Conservation (phyloP, 2,329 filamentous ascomycete genomes). For the Talaromyces sp. region DNA sequence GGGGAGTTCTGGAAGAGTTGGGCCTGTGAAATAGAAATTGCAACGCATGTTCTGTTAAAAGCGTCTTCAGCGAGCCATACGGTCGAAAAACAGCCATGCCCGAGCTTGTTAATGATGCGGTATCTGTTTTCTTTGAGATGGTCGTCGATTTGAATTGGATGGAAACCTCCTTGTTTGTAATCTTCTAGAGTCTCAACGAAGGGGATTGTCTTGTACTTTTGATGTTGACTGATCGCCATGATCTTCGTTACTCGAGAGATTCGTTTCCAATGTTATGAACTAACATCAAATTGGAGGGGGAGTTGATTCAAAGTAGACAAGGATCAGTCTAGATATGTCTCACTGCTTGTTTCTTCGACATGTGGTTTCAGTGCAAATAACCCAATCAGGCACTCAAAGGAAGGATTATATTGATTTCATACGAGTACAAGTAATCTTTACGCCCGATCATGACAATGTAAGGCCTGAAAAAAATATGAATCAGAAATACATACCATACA, state of each 20-base stretch:
- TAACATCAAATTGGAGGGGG: too few species aligned
- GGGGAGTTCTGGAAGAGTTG: not conserved
- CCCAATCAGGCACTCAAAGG: not conserved
- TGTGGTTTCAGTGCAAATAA: not conserved
- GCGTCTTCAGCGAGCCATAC: not conserved
- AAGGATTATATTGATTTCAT: too few species aligned
- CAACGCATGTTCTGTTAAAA: not conserved
- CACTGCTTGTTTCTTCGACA: too few species aligned
- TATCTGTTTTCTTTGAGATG: not conserved
- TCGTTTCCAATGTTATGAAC: too few species aligned
- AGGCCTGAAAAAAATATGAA: not conserved
- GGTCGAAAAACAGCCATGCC: not conserved
- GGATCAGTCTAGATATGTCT: too few species aligned
- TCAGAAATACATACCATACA: not conserved
- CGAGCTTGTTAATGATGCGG: not conserved
- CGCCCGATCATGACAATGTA: not conserved
- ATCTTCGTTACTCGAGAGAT: not conserved
- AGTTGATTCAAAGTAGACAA: too few species aligned
- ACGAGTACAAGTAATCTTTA: not conserved
- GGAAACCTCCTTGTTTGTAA: not conserved
- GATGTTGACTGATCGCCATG: not conserved
- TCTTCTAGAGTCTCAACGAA: not conserved
- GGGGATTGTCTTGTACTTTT: not conserved
- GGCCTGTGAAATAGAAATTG: not conserved
- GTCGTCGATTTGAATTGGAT: not conserved